Percentiles rank a stretch among this genome's conserved stretches.
phyloP scores from a whole-genome alignment of 345 rosid genomes.

The Dipteronia sinensis region DNA sequence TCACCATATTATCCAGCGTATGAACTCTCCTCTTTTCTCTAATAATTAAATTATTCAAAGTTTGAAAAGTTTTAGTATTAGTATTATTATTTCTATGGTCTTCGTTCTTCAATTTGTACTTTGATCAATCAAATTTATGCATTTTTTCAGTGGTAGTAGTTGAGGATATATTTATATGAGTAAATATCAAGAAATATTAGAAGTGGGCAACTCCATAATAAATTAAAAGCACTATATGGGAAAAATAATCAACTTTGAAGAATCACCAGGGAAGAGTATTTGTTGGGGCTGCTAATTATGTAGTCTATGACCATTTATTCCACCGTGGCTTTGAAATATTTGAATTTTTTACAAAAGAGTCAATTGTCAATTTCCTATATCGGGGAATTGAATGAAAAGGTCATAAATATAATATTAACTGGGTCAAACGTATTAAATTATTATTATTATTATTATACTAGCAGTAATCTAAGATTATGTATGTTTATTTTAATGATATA shows the following conservation, averaged over 20 bases:
- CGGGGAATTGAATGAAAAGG: not conserved
- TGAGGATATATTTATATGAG: not conserved
- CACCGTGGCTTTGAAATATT: not conserved
- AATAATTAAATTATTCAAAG: not conserved
- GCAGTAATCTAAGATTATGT: too few species aligned
- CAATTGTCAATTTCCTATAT: not conserved
- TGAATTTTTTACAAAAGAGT: not conserved
- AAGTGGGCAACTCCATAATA: not conserved
- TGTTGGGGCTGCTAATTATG: not conserved
- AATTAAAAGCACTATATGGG: not conserved
- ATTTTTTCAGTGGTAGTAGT: not conserved
- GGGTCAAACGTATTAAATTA: constrained; percentile 13
- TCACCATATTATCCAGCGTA: constrained; percentile 89
- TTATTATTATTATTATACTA: too few species aligned
- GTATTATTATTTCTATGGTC: not conserved
- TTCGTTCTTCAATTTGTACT: not conserved
- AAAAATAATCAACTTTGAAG: not conserved
- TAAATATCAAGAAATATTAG: not conserved
- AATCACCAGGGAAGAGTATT: not conserved
- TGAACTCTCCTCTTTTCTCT: not conserved
- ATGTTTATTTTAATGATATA: too few species aligned
- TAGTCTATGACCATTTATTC: too few species aligned
- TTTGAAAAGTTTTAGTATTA: not conserved
- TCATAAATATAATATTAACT: constrained; percentile 13
- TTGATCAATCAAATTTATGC: not conserved